phyloP scores from a whole-genome alignment of 371 early-diverging fungal species.

The Saksenaea oblongispora region DNA sequence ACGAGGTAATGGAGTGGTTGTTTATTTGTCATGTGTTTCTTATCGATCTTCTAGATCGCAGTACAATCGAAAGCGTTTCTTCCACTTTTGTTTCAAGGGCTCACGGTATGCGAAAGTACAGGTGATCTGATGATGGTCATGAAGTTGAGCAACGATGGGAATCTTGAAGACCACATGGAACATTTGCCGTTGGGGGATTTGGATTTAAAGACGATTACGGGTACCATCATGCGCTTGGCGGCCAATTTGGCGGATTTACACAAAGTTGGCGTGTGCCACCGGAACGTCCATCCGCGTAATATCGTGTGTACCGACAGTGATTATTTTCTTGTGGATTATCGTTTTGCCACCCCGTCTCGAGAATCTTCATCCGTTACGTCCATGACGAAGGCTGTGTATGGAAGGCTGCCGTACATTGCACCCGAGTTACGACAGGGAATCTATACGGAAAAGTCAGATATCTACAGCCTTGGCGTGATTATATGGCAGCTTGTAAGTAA shows the following conservation, averaged over 20 bases:
- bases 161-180: slow-evolving; percentile 50
- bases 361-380: slow-evolving; percentile 47
- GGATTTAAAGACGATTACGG: slow-evolving; percentile 47
- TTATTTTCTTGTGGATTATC: slow-evolving; percentile 52
- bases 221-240: slow-evolving; percentile 44
- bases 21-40: neutral
- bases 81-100: slow-evolving; percentile 45
- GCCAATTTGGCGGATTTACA: slow-evolving; percentile 43
- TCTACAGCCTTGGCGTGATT: slow-evolving; percentile 46
- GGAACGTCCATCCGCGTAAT: slow-evolving; percentile 48
- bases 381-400: slow-evolving; percentile 48
- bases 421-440: slow-evolving; percentile 47
- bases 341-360: slow-evolving; percentile 42
- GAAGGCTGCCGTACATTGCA: slow-evolving; percentile 49
- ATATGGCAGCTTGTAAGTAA: slow-evolving; percentile 54
- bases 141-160: slow-evolving; percentile 48
- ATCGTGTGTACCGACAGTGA: slow-evolving; percentile 49
- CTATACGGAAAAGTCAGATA: slow-evolving; percentile 51
- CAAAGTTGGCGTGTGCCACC: slow-evolving; percentile 48
- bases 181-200: slow-evolving; percentile 44
- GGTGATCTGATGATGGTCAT: slow-evolving; percentile 56
- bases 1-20: slow-evolving; percentile 29
- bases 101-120: slow-evolving; percentile 51
- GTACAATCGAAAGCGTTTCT: slow-evolving; percentile 51
- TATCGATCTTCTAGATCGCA: slow-evolving; percentile 40